Evolutionary conservation across 768 basidiomycete species (phyloP).

Genomic region (Amanita polypyramis): DNA sequence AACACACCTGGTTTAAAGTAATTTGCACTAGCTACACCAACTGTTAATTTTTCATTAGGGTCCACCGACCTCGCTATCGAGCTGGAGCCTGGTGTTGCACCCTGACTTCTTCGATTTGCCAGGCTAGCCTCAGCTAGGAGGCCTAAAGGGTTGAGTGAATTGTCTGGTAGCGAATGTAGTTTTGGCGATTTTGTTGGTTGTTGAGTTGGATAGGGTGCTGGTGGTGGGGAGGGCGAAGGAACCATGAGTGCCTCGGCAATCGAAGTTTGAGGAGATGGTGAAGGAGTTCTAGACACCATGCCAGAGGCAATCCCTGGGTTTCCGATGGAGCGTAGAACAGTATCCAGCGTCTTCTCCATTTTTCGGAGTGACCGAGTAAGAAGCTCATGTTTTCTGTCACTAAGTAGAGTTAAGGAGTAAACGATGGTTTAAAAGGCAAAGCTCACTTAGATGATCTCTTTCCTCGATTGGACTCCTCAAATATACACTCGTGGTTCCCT

Average conservation of each 20-base stretch:
- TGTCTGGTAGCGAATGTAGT: slow-evolving; percentile 86
- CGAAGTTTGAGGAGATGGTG: slow-evolving; percentile 46
- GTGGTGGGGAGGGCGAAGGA: slow-evolving; percentile 37
- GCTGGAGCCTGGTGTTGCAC: slow-evolving; percentile 24
- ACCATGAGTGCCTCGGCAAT: slow-evolving; percentile 50
- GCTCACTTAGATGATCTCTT: slow-evolving; percentile 77
- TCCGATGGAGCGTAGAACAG: slow-evolving; percentile 79
- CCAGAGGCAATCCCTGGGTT: slow-evolving; percentile 72
- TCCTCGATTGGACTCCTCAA: slow-evolving; percentile 94
- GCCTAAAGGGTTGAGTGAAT: slow-evolving; percentile 85
- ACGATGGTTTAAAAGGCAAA: slow-evolving; percentile 5
- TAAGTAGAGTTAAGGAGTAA: slow-evolving; percentile 17
- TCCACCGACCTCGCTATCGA: slow-evolving; percentile 28
- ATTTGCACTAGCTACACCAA: slow-evolving; percentile 77
- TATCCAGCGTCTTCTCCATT: slow-evolving; percentile 91
- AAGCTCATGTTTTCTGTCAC: slow-evolving; percentile 71
- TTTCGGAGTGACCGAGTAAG: slow-evolving; percentile 74
- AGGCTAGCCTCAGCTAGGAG: slow-evolving; percentile 85
- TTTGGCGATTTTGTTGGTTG: slow-evolving; percentile 61
- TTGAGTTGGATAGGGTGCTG: slow-evolving; percentile 14
- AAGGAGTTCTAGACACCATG: slow-evolving; percentile 76
- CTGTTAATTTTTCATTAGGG: slow-evolving; percentile 31
- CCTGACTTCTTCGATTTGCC: slow-evolving; percentile 58
- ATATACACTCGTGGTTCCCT: slow-evolving; percentile 85
- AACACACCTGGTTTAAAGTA: slow-evolving; percentile 85